phyloP scores from a whole-genome alignment of 352 stramenopile genomes.

The Globisporangium megalacanthum region DNA sequence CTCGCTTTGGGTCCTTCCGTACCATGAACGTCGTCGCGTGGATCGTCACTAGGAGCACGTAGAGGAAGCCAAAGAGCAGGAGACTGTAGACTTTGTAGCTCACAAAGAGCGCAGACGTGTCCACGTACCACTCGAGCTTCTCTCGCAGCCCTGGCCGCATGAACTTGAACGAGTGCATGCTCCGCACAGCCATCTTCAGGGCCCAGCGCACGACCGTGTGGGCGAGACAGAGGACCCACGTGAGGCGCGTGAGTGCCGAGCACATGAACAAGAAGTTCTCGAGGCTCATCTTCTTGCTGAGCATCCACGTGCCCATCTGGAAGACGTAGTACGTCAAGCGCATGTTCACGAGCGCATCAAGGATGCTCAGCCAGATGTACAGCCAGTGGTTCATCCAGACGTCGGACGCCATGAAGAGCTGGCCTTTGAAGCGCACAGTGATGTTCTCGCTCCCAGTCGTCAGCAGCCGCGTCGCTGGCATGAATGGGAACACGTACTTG shows the following conservation, averaged over 20 bases:
- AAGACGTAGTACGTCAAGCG: constrained; percentile 40
- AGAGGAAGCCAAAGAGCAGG: constrained; percentile 23
- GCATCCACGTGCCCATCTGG: constrained; percentile 49
- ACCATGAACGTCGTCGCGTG: constrained; percentile 29
- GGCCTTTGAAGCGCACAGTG: constrained; percentile 39
- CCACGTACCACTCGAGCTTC: constrained; percentile 25
- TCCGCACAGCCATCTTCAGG: constrained; percentile 34
- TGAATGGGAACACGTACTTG: constrained; percentile 41
- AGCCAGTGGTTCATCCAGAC: constrained; percentile 70
- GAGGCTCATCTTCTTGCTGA: constrained; percentile 34
- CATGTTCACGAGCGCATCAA: constrained; percentile 40
- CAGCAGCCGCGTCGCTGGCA: constrained; percentile 15
- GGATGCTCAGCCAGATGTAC: constrained; percentile 46
- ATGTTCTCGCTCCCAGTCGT: constrained; percentile 15
- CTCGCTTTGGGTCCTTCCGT: constrained; percentile 17
- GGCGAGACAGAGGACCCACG: constrained; percentile 50
- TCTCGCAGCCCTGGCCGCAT: constrained; percentile 8
- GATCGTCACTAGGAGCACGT: constrained; percentile 13
- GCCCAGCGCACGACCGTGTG: constrained; percentile 25
- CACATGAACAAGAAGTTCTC: constrained; percentile 54
- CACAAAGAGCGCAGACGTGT: constrained; percentile 21
- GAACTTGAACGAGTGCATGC: constrained; percentile 83
- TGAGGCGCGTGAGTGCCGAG: constrained; percentile 35
- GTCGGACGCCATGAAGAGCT: constrained; percentile 41
- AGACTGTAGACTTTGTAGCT: constrained; percentile 47